Base-by-base conservation (phyloP, 176 grass and related monocot species). In the Oryza nivara region DNA sequence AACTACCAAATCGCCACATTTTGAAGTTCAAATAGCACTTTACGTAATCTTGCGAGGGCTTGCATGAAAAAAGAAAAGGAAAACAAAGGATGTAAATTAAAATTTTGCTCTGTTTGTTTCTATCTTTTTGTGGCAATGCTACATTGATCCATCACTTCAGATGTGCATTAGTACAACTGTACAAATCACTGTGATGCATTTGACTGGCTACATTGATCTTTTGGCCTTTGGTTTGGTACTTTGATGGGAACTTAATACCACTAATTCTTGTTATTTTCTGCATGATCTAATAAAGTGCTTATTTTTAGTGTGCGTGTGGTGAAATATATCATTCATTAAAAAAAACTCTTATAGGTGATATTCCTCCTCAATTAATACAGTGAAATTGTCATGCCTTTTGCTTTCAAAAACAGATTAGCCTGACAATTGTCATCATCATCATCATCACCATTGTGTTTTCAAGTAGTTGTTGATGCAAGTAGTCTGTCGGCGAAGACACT, bases 21-120 rank as follows among this genome's bases (percentile, higher is more conserved):
- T 80, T 45, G 15, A 0, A 15, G 54, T 58, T 58, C 19, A n/a
- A 36, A 36, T n/a, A 58, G 54, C 6, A 58, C 54, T 58, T n/a
- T 44, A 1, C 32, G 34, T 36, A 76, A 49, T 80, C 17, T 35
- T 25, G 46, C 46, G 66, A 64, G 6, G 43, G 63, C 30, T 76
- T 35, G 11, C 2, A 25, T 5, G 14, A 8, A 41, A 35, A 35
- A 34, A 41, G 17, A 34, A 73, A 73, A 20, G 15, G 58, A 73
- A 72, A 84, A n/a, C 1, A 58, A 38, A 38, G 14, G 23, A 36
- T 86, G 79, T 73, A 74, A 44, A 78, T 73, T n/a, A 14, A 16
- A 66, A 38, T 82, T 83, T 83, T 90, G 68, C 61, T 83, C 7
- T 25, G 72, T 19, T 19, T 67, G 44, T 11, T 65, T 76, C 17